Base-by-base conservation (phyloP, 2,329 filamentous ascomycete genomes). In the Rutstroemia sp. region DNA sequence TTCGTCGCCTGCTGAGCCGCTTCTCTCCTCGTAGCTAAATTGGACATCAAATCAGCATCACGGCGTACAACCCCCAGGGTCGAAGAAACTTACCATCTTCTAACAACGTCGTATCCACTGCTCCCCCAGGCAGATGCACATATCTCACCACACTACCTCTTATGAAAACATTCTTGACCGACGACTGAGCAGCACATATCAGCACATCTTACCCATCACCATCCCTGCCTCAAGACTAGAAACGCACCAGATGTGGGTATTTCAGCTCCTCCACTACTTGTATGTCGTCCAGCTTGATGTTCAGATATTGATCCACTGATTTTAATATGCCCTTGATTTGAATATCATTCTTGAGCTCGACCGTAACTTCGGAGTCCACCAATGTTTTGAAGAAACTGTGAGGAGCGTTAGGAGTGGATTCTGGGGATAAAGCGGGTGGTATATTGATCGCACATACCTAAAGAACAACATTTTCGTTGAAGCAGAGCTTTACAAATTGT, bases 261-360 rank as follows among this genome's bases (percentile, higher is more conserved):
- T 92, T 91, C 69, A 94, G 76, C 75, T 97, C 90, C 64, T 99
- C 92, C 25, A 96, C 81, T 34, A 97, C 92, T 61, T 86, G 81
- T 60, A 97, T 95, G 69, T 96, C 90, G 69, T 99, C 94, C 51
- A 99, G 83, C 78, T 97, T 97, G 76, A 99, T 96, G 76, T 99
- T 99, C 69, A 99, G 83, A 75, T 95, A 99, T 77, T 97, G 94
- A 72, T 99, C 94, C 64, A 99, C 92, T 69, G 89, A 95, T 79
- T 97, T 99, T 64, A 99, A 80, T 38, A 87, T 95, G 64, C 94
- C 94, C 67, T 89, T 89, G 72, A 99, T 95, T 71, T 92, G 91
- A 66, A 99, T 95, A 75, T 99, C 94, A 73, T 99, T 99, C 77
- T 99, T 99, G 72, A 99, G 88, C 78, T 99, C 94, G 71, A 99